Conservation (phyloP, 495 filamentous ascomycete genomes). For the Podospora fimiseda region DNA sequence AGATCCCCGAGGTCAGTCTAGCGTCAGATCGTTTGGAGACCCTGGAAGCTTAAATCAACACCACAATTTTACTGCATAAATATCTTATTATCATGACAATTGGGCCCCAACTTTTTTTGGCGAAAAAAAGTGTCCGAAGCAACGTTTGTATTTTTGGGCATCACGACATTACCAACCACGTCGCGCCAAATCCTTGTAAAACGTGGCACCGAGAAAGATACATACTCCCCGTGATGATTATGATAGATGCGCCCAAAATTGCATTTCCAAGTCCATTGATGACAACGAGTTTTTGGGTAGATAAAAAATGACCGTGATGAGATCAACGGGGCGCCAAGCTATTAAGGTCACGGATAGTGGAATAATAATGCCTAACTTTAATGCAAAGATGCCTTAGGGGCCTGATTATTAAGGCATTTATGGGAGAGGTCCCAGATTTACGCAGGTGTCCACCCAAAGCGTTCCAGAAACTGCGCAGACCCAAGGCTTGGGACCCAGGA, state of each 20-base stretch:
- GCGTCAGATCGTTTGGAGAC: not conserved
- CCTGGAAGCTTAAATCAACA: constrained; percentile 3
- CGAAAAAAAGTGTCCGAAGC: not conserved
- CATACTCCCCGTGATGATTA: too few species aligned
- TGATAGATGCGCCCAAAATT: not conserved
- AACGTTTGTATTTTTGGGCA: too few species aligned
- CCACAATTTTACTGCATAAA: not conserved
- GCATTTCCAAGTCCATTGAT: not conserved
- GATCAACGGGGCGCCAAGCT: constrained; percentile 29
- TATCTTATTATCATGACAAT: not conserved
- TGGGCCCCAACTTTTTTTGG: not conserved
- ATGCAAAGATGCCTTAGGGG: constrained; percentile 24
- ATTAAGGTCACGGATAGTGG: constrained; percentile 1
- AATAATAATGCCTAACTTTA: constrained; percentile 20
- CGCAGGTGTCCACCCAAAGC: constrained; percentile 16
- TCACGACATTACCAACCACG: constrained; percentile 19
- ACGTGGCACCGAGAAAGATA: constrained; percentile 27
- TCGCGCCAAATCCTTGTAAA: constrained; percentile 18
- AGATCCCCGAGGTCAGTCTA: not conserved
- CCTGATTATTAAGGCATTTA: constrained; percentile 21
- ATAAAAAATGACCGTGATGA: not conserved
- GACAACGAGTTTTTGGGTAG: not conserved
- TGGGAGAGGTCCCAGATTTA: constrained; percentile 25
- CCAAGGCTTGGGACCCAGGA: constrained; percentile 7
- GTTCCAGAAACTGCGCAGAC: constrained; percentile 29